These are phyloP conservation scores for Stenogyne calaminthoides DNA, from an alignment of 305 asterid genomes.

Conservation along the genomic window DNA sequence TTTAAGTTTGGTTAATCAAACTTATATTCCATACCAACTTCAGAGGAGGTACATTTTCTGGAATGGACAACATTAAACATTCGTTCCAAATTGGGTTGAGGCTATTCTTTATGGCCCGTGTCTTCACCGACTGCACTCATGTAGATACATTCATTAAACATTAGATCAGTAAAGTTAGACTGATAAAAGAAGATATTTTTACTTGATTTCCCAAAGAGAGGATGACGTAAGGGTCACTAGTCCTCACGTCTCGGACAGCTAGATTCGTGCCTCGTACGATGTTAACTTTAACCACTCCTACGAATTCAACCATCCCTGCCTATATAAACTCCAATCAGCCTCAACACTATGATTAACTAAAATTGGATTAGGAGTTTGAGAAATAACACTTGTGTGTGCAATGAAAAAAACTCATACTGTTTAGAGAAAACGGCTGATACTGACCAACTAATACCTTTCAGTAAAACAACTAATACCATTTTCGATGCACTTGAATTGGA, in stretches of 20 bases:
- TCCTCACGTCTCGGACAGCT: conserved; percentile 69
- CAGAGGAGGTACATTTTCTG: conserved; percentile 77
- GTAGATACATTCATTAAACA: no score
- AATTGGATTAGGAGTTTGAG: background rate
- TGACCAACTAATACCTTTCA: no score
- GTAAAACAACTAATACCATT: no score
- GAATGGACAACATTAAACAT: conserved; percentile 86
- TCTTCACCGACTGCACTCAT: conserved; percentile 95
- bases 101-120: conserved; percentile 83
- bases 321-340: conserved; percentile 28
- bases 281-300: conserved; percentile 71
- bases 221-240: conserved; percentile 76
- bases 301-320: conserved; percentile 89
- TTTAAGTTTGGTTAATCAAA: background rate
- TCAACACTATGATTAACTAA: background rate
- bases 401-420: no score
- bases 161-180: conserved; percentile 1
- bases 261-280: conserved; percentile 75
- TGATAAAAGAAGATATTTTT: conserved; percentile 21
- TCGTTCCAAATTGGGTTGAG: conserved; percentile 98
- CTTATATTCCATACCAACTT: conserved; percentile 52
- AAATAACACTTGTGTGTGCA: no score
- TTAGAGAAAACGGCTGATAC: no score
- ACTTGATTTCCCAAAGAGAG: conserved; percentile 80
- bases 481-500: no score